Base-by-base conservation (phyloP, 768 basidiomycete genomes). In the Chalciporus piperatus region DNA sequence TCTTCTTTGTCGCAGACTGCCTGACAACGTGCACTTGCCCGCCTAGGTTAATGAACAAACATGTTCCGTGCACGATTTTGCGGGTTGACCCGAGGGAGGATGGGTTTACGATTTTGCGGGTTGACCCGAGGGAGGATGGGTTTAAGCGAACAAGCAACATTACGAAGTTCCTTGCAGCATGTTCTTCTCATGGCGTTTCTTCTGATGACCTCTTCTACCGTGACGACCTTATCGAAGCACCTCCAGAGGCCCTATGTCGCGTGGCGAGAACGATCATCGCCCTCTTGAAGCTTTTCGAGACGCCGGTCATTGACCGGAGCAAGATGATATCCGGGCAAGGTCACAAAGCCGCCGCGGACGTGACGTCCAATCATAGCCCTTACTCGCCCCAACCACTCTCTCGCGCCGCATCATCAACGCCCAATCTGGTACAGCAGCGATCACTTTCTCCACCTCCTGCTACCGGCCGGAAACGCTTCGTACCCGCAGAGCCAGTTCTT, bases 191-290 rank as follows among this genome's bases (percentile, higher is more conserved):
- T 57, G 87, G 85, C 4, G 69, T 91, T 22, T 63, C 76, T 35
- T 68, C 78, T 22, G 81, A 83, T 48, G 85, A 85, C 51, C 68
- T 88, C 39, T 89, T 91, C 63, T 75, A 78, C 40, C 75, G 76
- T 4, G 84, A 88, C 59, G 87, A 89, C 64, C 74, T 91, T 43
- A 77, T 81, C 20, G 80, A 85, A 59, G 76, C 72, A 23, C 77
- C 79, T 11, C 70, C 77, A 37, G 83, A 87, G 54, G 75, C 79
- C 11, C 74, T 89, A 22, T 82, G 79, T 38, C 80, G 88, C 48
- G 89, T 93, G 32, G 89, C 89, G 25, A 72, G 72, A 46, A 85
- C 87, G n/a, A 79, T 93, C 43, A 74, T 88, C 40, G 78, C 85
- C 14, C 72, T 93, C 23, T 75, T 86, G 46, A 76, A 79, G 60